Base-by-base conservation (phyloP, 768 basidiomycete species). In the Termitomyces sp. region DNA sequence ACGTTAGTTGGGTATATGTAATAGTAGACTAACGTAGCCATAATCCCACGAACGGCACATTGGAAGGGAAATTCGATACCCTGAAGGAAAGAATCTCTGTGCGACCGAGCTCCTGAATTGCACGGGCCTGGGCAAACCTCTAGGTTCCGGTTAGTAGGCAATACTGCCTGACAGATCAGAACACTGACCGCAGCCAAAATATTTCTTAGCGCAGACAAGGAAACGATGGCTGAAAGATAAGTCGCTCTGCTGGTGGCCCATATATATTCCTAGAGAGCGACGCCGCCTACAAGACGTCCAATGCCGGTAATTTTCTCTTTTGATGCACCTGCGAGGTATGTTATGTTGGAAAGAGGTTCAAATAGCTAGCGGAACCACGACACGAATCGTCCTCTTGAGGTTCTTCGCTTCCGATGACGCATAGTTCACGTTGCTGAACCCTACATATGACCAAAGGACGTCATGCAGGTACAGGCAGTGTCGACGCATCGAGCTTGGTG, bases 401-500 rank as follows among this genome's bases (percentile, higher is more conserved):
- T 89, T 75, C 46, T 78, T 78, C 10, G 87, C 76, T 57, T 90
- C 87, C 1, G 81, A 79, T 13, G 89, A 73, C 0, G 82, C 84
- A 62, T 88, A 89, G 66, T 89, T 88, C 32, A 81, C 84, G 61
- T 86, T 87, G 33, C 79, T 82, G 67, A 84, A 89, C 0, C 88
- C 88, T 37, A 78, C 74, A 64, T 79, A 87, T 2, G 76, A 75
- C 73, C 74, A 73, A 37, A 76, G 59, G 70, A 82, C 77, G 45
- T 70, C 78, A 62, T 80, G 82, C 51, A 83, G 68, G 8, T 77
- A 78, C 3, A 68, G 71, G 1, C 76, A 74, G 75, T 18, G 80
- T 74, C 47, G 78, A 82, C 26, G 72, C 70, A 8, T 71, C 74
- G 14, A 63, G 61, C 47, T 64, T 68, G 43, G 74, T 72, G 0